Evolutionary conservation across 305 asterid genomes (phyloP).

Genomic region (Solanum hybrid): DNA sequence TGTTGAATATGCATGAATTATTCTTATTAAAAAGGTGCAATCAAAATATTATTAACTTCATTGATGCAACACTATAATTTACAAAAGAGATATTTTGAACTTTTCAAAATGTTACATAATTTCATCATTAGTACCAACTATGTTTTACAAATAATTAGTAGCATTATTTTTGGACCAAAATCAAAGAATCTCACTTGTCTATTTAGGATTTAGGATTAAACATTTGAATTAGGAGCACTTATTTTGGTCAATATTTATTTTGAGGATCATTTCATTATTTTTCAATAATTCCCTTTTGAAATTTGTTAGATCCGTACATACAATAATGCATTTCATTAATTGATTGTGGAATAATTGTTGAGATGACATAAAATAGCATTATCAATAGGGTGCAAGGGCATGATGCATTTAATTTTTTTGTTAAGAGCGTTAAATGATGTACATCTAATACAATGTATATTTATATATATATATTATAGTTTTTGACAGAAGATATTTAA

Average conservation of each 20-base stretch:
- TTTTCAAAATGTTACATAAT: background rate
- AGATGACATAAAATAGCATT: background rate
- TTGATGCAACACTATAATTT: background rate
- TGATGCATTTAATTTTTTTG: background rate
- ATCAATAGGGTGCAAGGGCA: background rate
- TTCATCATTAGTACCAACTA: background rate
- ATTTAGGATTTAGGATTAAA: background rate
- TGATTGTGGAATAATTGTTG: background rate
- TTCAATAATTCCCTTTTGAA: background rate
- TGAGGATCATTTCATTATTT: background rate
- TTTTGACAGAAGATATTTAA: background rate
- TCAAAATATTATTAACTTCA: background rate
- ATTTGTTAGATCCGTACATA: background rate
- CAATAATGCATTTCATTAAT: background rate
- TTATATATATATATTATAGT: background rate
- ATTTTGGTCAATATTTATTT: background rate
- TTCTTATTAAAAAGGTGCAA: background rate
- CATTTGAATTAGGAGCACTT: background rate
- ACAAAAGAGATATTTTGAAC: background rate
- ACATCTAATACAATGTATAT: background rate
- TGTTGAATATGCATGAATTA: background rate
- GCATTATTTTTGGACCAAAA: background rate
- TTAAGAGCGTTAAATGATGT: background rate
- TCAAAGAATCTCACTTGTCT: background rate
- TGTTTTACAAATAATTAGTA: background rate